Base-by-base conservation (phyloP, 805 yeast genomes). In the Pichia ethanolica region DNA sequence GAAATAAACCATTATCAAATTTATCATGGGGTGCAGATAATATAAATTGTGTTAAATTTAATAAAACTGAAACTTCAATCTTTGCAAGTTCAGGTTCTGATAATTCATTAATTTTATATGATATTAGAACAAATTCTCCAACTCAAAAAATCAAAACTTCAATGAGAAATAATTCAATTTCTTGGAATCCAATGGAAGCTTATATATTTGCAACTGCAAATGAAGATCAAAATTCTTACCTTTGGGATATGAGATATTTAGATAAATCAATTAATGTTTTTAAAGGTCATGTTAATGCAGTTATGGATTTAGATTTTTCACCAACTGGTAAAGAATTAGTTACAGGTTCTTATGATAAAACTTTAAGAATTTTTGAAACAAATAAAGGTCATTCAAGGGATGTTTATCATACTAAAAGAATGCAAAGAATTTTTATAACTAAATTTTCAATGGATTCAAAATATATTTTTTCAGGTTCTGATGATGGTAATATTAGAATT, bases 141-240 rank as follows among this genome's bases (percentile, higher is more conserved):
- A 81, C 95, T 5, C 98, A 95, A 67, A 91, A 90, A 65, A 79
- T 91, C 51, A 86, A 85, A 43, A 86, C 93, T 30, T 71, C 81
- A 20, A 73, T 93, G 77, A 77, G 95, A 59, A 86, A 90, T 20
- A 93, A 93, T 66, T 75, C 91, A 43, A 74, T 93, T 28, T 77
- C 89, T 49, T 93, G 98, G 98, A 93, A 93, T 68, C 99, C 99
- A 5, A 87, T 93, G 84, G 98, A 93, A 67, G 96, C 98, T 1
- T 93, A 79, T 70, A 82, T 86, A 62, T 91, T 93, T 70, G 97
- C 90, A 14, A 81, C 87, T 39, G 98, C 89, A 3, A 81, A 81
- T 62, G 99, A 93, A 69, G 98, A 93, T 71, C 97, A 91, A 67
- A 93, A 93, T 65, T 82, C 85, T 9, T 93, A 93, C 66, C 75